Base-by-base conservation (phyloP, 2,329 filamentous ascomycete species). In the Diaporthe vexans region DNA sequence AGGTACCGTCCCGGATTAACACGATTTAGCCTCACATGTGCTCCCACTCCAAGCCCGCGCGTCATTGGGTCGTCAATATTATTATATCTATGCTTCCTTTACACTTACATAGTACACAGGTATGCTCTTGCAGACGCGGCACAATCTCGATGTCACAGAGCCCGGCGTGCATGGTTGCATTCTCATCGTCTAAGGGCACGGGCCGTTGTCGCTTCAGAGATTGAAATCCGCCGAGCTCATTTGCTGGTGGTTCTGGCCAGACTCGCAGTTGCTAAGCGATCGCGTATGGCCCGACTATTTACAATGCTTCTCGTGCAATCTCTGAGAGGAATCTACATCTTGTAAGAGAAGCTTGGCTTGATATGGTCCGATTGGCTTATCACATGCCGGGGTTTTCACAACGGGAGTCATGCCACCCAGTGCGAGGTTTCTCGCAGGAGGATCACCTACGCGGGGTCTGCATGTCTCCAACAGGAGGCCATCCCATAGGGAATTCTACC, bases 21-120 rank as follows among this genome's bases (percentile, higher is more conserved):
- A 71, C 72, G 37, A 74, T 43, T 19, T 63, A 71, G 54, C 37
- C 57, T 71, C 65, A 54, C 65, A 26, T 72, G 43, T 59, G 43
- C 59, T 54, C 17, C 43, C 52, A 33, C n/a, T 54, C 48, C 33
- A 56, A 56, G 57, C 26, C 52, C 11, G 13, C 70, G 52, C 26
- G 37, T 46, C 35, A 72, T 56, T 72, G 46, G 57, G 37, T 33
- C 19, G 33, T 10, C 26, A 10, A 48, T 43, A 29, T 72, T 43
- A 56, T 72, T 24, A 43, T 33, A 56, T 21, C 43, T 43, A 35
- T 40, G 24, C 56, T 33, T 63, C 35, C 57, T 24, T 26, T n/a
- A 54, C n/a, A n/a, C n/a, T n/a, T n/a, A n/a, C n/a, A n/a, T n/a
- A n/a, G n/a, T n/a, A n/a, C 43, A 63, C 43, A 59, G 29, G 37